Evolutionary conservation across 345 rosid genomes (phyloP), one percentile per base, ranked within the genome.

Genomic region (Litchi chinensis): DNA sequence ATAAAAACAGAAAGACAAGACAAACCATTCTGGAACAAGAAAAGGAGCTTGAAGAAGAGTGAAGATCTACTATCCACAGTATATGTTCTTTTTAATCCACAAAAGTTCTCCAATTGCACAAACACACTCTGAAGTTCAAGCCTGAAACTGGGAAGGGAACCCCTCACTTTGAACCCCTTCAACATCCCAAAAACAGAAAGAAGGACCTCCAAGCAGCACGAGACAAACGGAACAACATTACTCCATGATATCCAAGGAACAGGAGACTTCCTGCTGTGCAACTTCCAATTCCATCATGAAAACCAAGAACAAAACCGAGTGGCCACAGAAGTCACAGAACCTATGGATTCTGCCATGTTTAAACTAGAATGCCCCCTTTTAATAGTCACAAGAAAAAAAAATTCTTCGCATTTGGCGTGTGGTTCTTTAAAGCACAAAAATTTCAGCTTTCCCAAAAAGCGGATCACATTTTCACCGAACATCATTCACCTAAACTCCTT

Each of bases 1-100:
- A 59, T 52, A 86, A 46, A 46, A 7, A 67, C 40, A 77, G 74
- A 85, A 54, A 71, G 24, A 74, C 71, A 88, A 83, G 77, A 79
- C 79, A 84, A 78, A 82, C 87, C 82, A 73, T 83, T 73, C 64
- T 63, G 56, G n/a, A 13, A 77, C 43, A 79, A 68, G 76, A 63
- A 11, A 32, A 81, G 77, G 65, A 71, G 46, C 73, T 71, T 78
- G 65, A 74, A 79, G 69, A 64, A 40, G 66, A 41, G 68, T 57
- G 71, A 64, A 65, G 67, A 74, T 50, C 70, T 5, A 32, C 57
- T 68, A 75, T 74, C 82, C 2, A 65, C 48, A 39, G n/a, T 64
- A 67, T 67, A 48, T 24, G 65, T 77, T 73, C 80, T 72, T 75
- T 67, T 70, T 52, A 70, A 7, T 68, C 67, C 50, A 52, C 74